Percentiles rank a stretch among this genome's conserved stretches.
Conservation (phyloP, 1,284 basidiomycete genomes). For the Termitomyces sp. region DNA sequence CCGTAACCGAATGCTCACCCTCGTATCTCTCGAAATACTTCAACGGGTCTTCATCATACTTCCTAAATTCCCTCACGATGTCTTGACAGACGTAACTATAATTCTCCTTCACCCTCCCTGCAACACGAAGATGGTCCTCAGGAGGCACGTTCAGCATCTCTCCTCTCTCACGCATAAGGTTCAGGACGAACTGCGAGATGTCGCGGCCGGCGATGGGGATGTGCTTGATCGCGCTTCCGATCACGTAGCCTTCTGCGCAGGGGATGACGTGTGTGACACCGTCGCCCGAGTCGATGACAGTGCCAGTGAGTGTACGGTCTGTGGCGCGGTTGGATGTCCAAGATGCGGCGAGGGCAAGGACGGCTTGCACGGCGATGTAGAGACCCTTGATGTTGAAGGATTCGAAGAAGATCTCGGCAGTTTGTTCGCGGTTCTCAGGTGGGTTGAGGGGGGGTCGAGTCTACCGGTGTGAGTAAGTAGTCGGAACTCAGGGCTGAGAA, state of each 20-base stretch:
- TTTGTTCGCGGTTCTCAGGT: conserved; percentile 98
- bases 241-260: conserved; percentile 97
- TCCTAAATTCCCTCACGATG: conserved; percentile 98
- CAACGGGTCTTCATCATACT: conserved; percentile 95
- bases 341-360: conserved; percentile 96
- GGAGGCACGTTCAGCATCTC: conserved; percentile 89
- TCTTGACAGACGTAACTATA: conserved; percentile 99
- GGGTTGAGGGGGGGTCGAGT: conserved; percentile 98
- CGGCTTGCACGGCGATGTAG: conserved; percentile 98
- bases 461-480: conserved; percentile 34
- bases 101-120: conserved; percentile 96
- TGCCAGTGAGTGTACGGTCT: conserved; percentile 93
- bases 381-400: conserved; percentile 98
- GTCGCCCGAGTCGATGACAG: conserved; percentile 98
- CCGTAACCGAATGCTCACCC: conserved; percentile 90
- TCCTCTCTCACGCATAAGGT: conserved; percentile 92
- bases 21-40: conserved; percentile 95
- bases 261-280: conserved; percentile 98
- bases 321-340: conserved; percentile 94
- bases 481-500: not conserved
- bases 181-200: conserved; percentile 96
- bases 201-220: conserved; percentile 98
- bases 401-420: conserved; percentile 99
- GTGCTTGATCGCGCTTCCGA: conserved; percentile 98
- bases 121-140: conserved; percentile 93